Percentiles rank a stretch among this genome's conserved stretches.
Evolutionary conservation across 129 eudicot genomes (phyloP).

Genomic region (Mikania micrantha): DNA sequence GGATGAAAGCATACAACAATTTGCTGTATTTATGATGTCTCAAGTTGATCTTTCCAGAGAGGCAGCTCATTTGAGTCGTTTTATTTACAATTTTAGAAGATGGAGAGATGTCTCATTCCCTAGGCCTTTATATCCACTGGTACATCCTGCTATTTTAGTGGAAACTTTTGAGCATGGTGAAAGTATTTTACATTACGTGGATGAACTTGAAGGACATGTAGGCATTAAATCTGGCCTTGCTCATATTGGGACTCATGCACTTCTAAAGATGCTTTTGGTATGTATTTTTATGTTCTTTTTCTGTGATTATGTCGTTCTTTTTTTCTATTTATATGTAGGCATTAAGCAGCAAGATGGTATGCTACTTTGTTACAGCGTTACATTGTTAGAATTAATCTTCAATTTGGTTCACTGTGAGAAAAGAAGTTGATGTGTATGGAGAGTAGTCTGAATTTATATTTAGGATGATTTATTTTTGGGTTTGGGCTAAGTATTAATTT

Average conservation of each 20-base stretch:
- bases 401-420: no score
- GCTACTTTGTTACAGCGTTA: no score
- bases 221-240: constrained; percentile 72
- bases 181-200: constrained; percentile 65
- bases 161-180: constrained; percentile 96
- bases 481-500: no score
- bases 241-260: constrained; percentile 92
- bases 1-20: constrained; percentile 88
- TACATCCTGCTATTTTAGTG: constrained; percentile 95
- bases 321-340: not conserved
- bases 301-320: not conserved
- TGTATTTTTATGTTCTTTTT: not conserved
- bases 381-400: no score
- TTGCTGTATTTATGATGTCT: constrained; percentile 92
- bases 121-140: constrained; percentile 87
- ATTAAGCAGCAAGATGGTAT: not conserved
- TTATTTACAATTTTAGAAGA: constrained; percentile 73
- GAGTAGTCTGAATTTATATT: no score
- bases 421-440: no score
- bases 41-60: constrained; percentile 99
- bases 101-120: constrained; percentile 97
- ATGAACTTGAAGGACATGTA: constrained; percentile 58
- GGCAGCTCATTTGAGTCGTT: constrained; percentile 96
- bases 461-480: no score
- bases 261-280: constrained; percentile 92